These are phyloP conservation scores for Sphagnum magellanicum DNA, from an alignment of 228 moss, liverwort and hornwort genomes.

Conservation along the genomic window DNA sequence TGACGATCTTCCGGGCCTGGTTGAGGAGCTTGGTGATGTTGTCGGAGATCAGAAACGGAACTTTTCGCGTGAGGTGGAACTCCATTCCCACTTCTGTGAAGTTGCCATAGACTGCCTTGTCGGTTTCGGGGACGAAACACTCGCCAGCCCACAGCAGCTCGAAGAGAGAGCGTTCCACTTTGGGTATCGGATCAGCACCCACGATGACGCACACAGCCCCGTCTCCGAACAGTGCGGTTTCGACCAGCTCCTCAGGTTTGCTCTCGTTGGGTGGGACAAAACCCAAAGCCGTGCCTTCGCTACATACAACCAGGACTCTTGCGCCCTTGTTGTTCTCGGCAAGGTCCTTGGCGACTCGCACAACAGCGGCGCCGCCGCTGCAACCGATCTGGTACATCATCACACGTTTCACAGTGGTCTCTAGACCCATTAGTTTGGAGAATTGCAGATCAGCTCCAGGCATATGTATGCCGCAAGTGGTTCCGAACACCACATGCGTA, in stretches of 20 bases:
- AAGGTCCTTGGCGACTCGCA: background rate
- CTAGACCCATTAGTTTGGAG: background rate
- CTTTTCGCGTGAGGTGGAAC: background rate
- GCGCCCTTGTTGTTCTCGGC: conserved; percentile 2
- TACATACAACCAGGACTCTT: background rate
- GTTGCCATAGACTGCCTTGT: background rate
- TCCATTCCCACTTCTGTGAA: background rate
- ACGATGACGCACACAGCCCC: background rate
- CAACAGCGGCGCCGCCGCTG: background rate
- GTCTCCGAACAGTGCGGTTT: background rate
- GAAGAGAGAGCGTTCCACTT: background rate
- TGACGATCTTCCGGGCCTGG: background rate
- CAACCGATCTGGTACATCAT: conserved; percentile 1
- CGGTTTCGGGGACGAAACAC: background rate
- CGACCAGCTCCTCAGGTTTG: background rate
- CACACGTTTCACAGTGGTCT: background rate
- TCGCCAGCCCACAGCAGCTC: background rate
- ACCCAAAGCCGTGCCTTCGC: background rate
- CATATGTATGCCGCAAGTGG: background rate
- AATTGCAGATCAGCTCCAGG: background rate
- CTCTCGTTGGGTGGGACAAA: background rate
- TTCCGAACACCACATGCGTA: no score
- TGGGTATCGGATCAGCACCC: background rate
- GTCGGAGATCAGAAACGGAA: no score
- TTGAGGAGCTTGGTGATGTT: background rate